Percentiles rank a stretch among this genome's conserved stretches.
Conservation (phyloP, 306 rosid genomes). For the Trichosanthes cucumerina region DNA sequence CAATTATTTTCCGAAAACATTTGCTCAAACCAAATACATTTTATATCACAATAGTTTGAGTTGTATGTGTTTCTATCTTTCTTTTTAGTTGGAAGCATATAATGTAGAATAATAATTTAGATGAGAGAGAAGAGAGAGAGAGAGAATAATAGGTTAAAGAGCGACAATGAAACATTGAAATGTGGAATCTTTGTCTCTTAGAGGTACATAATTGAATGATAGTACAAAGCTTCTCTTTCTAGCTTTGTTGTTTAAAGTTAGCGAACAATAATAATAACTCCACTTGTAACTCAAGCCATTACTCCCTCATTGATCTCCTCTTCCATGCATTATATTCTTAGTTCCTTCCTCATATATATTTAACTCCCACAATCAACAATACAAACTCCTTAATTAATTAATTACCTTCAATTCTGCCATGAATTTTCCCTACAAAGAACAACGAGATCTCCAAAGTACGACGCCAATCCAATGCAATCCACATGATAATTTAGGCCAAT, state of each 20-base stretch:
- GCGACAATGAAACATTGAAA: constrained; percentile 4
- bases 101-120: background rate
- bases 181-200: constrained; percentile 2
- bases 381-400: background rate
- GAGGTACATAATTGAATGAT: constrained; percentile 4
- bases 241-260: background rate
- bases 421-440: background rate
- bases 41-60: background rate
- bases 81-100: background rate
- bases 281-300: constrained; percentile 6
- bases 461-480: background rate
- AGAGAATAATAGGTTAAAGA: constrained; percentile 3
- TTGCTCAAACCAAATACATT: background rate
- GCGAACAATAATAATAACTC: background rate
- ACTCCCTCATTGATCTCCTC: background rate
- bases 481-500: constrained; percentile 35
- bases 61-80: background rate
- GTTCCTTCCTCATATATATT: background rate
- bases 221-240: constrained; percentile 1
- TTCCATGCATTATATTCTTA: background rate
- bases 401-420: background rate
- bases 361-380: background rate
- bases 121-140: background rate
- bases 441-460: background rate
- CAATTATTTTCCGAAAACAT: background rate